Conservation (phyloP, 2,329 filamentous ascomycete species). For the Aspergillus quadrilineatus region DNA sequence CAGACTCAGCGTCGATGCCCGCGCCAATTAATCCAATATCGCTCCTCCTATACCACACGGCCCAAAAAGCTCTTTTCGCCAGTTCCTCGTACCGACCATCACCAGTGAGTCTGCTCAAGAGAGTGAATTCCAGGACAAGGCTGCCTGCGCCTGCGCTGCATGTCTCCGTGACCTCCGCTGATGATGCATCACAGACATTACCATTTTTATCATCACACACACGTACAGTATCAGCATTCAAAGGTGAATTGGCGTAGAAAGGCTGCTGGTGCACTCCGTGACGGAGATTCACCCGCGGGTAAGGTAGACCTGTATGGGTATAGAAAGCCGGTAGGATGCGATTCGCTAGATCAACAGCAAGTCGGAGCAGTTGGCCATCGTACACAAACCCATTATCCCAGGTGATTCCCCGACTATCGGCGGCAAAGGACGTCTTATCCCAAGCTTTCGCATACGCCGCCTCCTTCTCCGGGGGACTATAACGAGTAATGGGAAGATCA, state of each 20-base stretch:
- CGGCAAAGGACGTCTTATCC: conserved; percentile 35
- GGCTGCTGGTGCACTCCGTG: conserved; percentile 68
- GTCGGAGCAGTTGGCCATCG: conserved; percentile 82
- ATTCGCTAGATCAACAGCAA: conserved; percentile 80
- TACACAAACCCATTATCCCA: conserved; percentile 81
- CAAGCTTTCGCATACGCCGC: conserved; percentile 41
- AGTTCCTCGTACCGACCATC: conserved; percentile 84
- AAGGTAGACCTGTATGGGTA: conserved; percentile 86
- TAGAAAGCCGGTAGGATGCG: conserved; percentile 89
- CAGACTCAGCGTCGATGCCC: conserved; percentile 87
- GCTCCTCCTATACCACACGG: conserved; percentile 87
- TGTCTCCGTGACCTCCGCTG: conserved; percentile 82
- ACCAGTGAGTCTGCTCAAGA: conserved; percentile 81
- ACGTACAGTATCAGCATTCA: conserved; percentile 51
- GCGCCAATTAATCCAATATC: conserved; percentile 84
- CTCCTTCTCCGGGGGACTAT: conserved; percentile 54
- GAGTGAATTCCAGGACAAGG: conserved; percentile 88
- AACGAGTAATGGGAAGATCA: conserved; percentile 81
- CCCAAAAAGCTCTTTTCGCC: conserved; percentile 93
- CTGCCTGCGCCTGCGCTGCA: conserved; percentile 97
- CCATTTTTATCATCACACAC: conserved; percentile 47
- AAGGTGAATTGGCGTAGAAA: conserved; percentile 83
- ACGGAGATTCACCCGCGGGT: conserved; percentile 88
- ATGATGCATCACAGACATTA: conserved; percentile 21
- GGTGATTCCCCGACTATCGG: conserved; percentile 48